Percentiles rank a stretch among this genome's conserved stretches.
phyloP scores from a whole-genome alignment of 306 rosid genomes.

The Lathyrus aphaca region DNA sequence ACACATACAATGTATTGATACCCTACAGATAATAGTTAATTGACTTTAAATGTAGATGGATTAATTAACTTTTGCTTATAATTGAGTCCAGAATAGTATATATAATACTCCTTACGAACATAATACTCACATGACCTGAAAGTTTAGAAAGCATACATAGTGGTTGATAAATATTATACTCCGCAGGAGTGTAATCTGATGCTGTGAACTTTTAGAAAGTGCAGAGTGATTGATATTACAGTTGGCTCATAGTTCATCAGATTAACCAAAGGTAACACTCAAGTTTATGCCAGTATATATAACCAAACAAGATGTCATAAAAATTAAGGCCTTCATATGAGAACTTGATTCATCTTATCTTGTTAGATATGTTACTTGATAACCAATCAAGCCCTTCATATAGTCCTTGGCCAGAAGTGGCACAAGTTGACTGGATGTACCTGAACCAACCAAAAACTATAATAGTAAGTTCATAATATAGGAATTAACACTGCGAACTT shows the following conservation, averaged over 20 bases:
- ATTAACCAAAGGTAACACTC: not conserved
- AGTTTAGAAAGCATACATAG: not conserved
- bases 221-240: constrained; percentile 17
- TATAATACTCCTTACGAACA: not conserved
- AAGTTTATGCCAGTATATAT: constrained; percentile 26
- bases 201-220: constrained; percentile 18
- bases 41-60: too few relatives aligned
- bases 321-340: constrained; percentile 2
- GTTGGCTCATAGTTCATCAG: constrained; percentile 24
- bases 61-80: too few relatives aligned
- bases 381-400: constrained; percentile 94
- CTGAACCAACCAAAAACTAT: constrained; percentile 40
- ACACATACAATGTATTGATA: too few relatives aligned
- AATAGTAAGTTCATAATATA: not conserved
- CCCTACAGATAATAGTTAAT: too few relatives aligned
- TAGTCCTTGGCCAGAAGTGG: constrained; percentile 52
- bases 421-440: constrained; percentile 57
- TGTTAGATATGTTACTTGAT: constrained; percentile 74
- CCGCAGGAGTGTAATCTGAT: not conserved
- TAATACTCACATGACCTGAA: not conserved
- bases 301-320: constrained; percentile 15
- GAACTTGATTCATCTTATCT: constrained; percentile 43
- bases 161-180: not conserved
- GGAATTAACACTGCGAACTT: not conserved
- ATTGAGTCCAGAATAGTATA: not conserved